Evolutionary conservation across 345 rosid species (phyloP).

Genomic region (Gossypium sturtianum): DNA sequence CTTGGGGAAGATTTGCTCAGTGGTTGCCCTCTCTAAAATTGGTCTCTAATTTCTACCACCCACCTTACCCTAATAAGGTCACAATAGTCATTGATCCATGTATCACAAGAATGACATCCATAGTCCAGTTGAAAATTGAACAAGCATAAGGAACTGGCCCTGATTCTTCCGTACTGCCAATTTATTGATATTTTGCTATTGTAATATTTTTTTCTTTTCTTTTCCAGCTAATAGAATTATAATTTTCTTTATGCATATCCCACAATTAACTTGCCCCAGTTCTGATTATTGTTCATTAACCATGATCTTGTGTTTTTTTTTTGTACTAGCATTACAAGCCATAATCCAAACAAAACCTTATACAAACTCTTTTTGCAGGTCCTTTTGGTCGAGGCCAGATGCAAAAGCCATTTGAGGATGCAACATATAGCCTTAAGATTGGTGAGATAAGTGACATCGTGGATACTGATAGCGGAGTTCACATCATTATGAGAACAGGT

Average conservation of each 20-base stretch:
- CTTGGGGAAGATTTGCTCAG: too few species aligned
- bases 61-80: too few species aligned
- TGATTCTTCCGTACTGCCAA: neutral
- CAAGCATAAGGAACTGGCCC: too few species aligned
- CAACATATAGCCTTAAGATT: conserved; percentile 62
- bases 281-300: too few species aligned
- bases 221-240: neutral
- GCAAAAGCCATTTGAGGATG: conserved; percentile 97
- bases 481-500: conserved; percentile 84
- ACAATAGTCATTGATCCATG: too few species aligned
- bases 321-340: neutral
- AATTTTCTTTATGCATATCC: neutral
- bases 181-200: neutral
- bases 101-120: too few species aligned
- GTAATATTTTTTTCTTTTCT: too few species aligned
- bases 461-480: conserved; percentile 91
- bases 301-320: neutral
- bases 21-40: too few species aligned
- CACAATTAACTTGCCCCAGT: neutral
- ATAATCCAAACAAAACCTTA: neutral
- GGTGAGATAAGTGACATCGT: conserved; percentile 92
- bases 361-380: conserved; percentile 37
- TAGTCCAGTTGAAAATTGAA: too few species aligned
- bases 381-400: conserved; percentile 87
- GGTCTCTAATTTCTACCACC: too few species aligned